These are phyloP conservation scores for Pyrenochaeta sp. DNA, from an alignment of 2,329 filamentous ascomycete genomes.

Conservation along the genomic window DNA sequence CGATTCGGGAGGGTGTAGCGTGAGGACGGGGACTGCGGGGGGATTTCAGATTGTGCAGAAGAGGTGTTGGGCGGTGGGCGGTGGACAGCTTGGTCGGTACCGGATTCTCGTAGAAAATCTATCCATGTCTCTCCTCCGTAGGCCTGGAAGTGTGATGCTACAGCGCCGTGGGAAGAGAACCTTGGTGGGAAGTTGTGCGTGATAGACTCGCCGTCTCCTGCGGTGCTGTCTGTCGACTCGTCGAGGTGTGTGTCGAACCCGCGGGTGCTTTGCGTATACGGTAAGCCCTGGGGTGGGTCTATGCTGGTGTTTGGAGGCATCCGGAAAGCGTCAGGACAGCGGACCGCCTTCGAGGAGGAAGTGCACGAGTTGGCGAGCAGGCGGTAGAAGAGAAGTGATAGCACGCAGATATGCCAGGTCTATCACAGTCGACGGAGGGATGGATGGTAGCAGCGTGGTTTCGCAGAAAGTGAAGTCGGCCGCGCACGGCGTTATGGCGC, in stretches of 20 bases:
- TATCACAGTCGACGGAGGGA: neutral
- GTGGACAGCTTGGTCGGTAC: conserved; percentile 22
- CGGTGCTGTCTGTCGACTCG: conserved; percentile 16
- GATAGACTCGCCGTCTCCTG: conserved; percentile 4
- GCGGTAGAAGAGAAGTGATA: neutral
- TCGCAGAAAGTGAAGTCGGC: conserved; percentile 19
- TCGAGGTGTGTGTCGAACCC: conserved; percentile 22
- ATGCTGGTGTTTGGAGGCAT: conserved; percentile 25
- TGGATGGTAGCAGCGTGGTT: conserved; percentile 7
- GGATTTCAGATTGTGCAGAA: conserved; percentile 10
- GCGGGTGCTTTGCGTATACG: conserved; percentile 25
- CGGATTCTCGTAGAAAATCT: conserved; percentile 42
- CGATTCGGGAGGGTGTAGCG: conserved; percentile 30
- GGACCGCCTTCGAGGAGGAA: neutral
- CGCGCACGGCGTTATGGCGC: conserved; percentile 41
- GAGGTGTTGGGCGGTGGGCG: conserved; percentile 11
- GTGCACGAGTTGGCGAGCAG: conserved; percentile 6
- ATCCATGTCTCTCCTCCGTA: conserved; percentile 47
- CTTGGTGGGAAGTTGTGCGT: conserved; percentile 6
- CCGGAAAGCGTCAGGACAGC: neutral
- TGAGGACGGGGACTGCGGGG: conserved; percentile 15
- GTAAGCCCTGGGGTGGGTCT: conserved; percentile 10
- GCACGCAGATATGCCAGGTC: neutral
- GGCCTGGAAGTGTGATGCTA: conserved; percentile 39
- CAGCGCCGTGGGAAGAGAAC: conserved; percentile 28